A percentile compares a stretch with the other conserved stretches of the same genome.
These are phyloP conservation scores for Alectoria sarmentosa DNA, from an alignment of 495 filamentous ascomycete genomes.

Conservation along the genomic window DNA sequence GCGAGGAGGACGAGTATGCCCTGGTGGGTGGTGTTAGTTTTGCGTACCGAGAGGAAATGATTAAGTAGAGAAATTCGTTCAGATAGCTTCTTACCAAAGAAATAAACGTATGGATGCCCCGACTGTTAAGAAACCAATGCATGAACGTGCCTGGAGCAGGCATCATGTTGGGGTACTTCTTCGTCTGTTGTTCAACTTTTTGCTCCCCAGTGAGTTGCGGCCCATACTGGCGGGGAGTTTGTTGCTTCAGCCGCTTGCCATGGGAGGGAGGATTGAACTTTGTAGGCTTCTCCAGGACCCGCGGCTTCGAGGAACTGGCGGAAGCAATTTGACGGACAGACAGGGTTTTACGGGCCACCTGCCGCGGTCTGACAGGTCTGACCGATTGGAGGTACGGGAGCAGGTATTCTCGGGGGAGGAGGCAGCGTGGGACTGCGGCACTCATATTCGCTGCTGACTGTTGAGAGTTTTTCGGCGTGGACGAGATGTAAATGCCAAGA, in stretches of 20 bases:
- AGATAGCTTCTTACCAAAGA: conserved; percentile 52
- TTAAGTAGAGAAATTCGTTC: neutral
- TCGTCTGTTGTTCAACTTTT: conserved; percentile 50
- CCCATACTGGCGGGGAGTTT: conserved; percentile 51
- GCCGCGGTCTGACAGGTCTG: neutral
- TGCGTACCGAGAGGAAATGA: neutral
- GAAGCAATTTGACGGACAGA: conserved; percentile 18
- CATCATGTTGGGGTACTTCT: conserved; percentile 75
- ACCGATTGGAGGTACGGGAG: neutral
- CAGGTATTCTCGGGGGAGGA: conserved; percentile 7
- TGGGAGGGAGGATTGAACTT: conserved; percentile 85
- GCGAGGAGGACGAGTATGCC: conserved; percentile 61
- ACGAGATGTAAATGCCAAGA: neutral
- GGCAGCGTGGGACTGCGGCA: conserved; percentile 6
- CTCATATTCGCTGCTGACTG: neutral
- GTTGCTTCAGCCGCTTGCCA: conserved; percentile 47
- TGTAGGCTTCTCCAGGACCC: conserved; percentile 68
- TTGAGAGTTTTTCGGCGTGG: neutral
- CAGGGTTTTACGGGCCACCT: neutral
- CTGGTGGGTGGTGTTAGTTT: conserved; percentile 33
- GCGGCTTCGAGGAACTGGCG: conserved; percentile 37
- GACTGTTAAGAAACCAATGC: conserved; percentile 66
- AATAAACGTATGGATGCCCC: conserved; percentile 69
- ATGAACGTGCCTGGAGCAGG: conserved; percentile 66
- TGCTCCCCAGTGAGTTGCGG: conserved; percentile 53